phyloP scores from a whole-genome alignment of 805 yeast genomes.

The Metschnikowia hibisci region DNA sequence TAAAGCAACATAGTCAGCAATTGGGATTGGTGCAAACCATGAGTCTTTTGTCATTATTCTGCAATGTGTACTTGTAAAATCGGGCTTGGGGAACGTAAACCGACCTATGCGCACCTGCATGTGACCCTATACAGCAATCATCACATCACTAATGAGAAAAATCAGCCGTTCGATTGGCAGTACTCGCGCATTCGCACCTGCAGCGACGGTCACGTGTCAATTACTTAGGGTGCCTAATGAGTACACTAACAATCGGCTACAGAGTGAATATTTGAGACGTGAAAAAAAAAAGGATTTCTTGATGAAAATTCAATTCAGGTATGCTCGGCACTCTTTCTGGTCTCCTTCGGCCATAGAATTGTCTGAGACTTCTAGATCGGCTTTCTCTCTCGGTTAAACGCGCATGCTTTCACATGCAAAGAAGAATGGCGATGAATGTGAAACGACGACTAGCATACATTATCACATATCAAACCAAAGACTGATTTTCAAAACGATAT shows the following conservation, averaged over 20 bases:
- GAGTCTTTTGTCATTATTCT: slow-evolving; percentile 11
- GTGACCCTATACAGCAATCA: not conserved
- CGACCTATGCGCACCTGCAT: not conserved
- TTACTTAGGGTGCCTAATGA: no score
- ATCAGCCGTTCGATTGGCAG: slow-evolving; percentile 3
- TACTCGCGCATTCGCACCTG: not conserved
- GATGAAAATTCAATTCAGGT: no score
- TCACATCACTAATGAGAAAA: not conserved
- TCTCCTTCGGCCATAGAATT: no score
- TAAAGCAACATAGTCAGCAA: slow-evolving; percentile 27
- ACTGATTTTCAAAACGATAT: no score
- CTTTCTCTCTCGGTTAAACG: not conserved
- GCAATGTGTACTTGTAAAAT: no score
- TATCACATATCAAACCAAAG: no score
- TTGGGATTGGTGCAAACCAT: slow-evolving; percentile 26
- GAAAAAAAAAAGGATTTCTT: no score
- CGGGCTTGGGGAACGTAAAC: not conserved
- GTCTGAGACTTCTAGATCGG: no score
- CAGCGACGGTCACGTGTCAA: not conserved
- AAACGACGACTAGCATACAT: not conserved
- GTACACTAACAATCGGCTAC: no score
- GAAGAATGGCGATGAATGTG: not conserved
- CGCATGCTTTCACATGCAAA: not conserved
- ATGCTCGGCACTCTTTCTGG: no score
- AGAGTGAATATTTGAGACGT: no score